Conservation (phyloP, 441 rosid genomes). For the Populus hybrid region DNA sequence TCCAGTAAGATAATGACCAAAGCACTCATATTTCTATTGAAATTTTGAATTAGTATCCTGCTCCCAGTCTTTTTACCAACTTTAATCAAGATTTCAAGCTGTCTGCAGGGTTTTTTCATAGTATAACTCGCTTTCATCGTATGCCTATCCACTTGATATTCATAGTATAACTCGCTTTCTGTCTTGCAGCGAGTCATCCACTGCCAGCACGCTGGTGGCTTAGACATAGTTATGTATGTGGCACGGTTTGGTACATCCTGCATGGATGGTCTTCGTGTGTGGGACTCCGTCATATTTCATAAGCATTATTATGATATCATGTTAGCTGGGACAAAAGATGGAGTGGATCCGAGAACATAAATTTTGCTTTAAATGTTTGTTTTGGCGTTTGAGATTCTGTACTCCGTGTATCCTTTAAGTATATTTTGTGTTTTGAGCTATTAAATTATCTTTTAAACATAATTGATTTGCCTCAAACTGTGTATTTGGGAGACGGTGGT, state of each 20-base stretch:
- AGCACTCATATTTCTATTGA: background rate
- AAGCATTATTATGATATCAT: conserved; percentile 1
- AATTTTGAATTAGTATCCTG: background rate
- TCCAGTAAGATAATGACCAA: background rate
- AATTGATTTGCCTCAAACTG: too few species aligned
- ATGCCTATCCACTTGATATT: background rate
- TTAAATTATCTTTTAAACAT: background rate
- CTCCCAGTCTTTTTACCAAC: background rate
- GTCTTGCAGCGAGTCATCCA: conserved; percentile 70
- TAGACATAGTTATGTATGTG: conserved; percentile 25
- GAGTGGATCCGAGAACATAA: background rate
- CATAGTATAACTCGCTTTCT: background rate
- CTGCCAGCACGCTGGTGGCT: conserved; percentile 88
- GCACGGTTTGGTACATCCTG: background rate
- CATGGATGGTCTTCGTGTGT: background rate
- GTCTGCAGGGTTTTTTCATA: too few species aligned
- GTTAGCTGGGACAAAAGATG: background rate
- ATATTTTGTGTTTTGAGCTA: conserved; percentile 4
- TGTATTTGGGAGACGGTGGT: too few species aligned
- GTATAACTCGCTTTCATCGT: too few species aligned
- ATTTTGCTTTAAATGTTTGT: background rate
- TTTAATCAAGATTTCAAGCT: background rate
- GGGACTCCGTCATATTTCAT: background rate
- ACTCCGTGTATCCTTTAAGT: background rate
- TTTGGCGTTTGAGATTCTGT: background rate